These are phyloP conservation scores for Boletus rubropictus DNA, from an alignment of 768 basidiomycete species.

Conservation along the genomic window DNA sequence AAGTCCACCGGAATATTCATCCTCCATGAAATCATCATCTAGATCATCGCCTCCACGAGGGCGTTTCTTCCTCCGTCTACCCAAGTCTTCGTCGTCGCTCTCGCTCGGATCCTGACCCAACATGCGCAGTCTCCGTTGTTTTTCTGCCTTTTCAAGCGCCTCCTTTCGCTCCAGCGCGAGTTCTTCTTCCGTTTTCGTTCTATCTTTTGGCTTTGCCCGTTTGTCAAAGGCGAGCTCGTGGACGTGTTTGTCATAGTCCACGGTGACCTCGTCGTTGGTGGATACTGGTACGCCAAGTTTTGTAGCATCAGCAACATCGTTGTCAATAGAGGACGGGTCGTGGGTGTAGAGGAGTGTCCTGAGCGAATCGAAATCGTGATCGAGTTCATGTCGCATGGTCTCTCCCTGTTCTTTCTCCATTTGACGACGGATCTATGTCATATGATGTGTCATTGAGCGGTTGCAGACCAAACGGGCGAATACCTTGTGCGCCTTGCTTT, in stretches of 20 bases:
- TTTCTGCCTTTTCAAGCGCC: constrained; percentile 80
- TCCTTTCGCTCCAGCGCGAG: constrained; percentile 84
- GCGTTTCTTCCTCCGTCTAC: constrained; percentile 43
- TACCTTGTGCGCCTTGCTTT: constrained; percentile 95
- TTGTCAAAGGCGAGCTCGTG: constrained; percentile 90
- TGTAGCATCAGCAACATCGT: constrained; percentile 23
- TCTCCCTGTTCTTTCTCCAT: constrained; percentile 82
- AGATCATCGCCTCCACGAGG: constrained; percentile 77
- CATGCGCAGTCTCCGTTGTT: constrained; percentile 75
- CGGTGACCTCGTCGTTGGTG: constrained; percentile 26
- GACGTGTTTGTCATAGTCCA: constrained; percentile 89
- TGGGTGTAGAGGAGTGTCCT: constrained; percentile 64
- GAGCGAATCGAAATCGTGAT: constrained; percentile 79
- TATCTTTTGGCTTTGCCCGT: constrained; percentile 88
- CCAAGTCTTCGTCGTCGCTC: constrained; percentile 50
- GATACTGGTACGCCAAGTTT: neutral
- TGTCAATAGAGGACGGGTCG: constrained; percentile 41
- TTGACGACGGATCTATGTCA: constrained; percentile 75
- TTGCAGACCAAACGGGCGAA: neutral
- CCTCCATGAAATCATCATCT: constrained; percentile 76
- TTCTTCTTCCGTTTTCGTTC: constrained; percentile 96
- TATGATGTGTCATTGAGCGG: neutral
- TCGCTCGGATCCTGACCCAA: constrained; percentile 69
- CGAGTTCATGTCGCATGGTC: constrained; percentile 79
- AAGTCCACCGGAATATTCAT: constrained; percentile 31